Conservation (phyloP, 495 filamentous ascomycete species). For the Neurospora sp. region DNA sequence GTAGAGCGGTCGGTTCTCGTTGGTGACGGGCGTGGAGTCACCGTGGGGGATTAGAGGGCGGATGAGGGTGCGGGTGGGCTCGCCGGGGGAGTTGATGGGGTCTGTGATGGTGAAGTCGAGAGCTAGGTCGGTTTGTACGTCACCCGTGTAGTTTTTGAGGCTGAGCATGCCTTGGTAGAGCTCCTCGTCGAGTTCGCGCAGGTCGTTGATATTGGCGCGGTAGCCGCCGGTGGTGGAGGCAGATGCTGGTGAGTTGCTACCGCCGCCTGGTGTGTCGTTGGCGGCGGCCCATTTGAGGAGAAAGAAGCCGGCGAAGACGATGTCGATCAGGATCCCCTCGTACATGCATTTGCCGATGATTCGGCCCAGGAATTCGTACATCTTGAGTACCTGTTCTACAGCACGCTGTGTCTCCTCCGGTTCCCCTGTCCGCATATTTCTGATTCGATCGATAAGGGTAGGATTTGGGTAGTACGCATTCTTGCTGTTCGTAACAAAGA, state of each 20-base stretch:
- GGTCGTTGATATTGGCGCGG: conserved; percentile 82
- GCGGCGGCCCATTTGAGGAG: conserved; percentile 76
- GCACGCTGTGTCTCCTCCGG: conserved; percentile 43
- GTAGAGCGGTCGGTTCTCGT: conserved; percentile 85
- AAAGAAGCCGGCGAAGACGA: conserved; percentile 92
- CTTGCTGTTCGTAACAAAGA: conserved; percentile 78
- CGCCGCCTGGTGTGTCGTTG: conserved; percentile 53
- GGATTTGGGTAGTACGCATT: conserved; percentile 90
- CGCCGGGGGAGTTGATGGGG: conserved; percentile 48
- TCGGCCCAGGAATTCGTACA: conserved; percentile 87
- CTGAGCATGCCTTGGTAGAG: conserved; percentile 84
- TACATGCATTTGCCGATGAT: conserved; percentile 96
- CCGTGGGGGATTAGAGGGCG: conserved; percentile 68
- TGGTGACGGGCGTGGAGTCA: conserved; percentile 71
- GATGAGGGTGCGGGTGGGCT: conserved; percentile 47
- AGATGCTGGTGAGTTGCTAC: conserved; percentile 95
- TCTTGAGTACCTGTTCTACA: conserved; percentile 32
- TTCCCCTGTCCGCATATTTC: neutral
- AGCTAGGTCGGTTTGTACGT: conserved; percentile 63
- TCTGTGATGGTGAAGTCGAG: conserved; percentile 90
- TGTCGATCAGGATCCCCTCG: conserved; percentile 91
- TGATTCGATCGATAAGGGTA: conserved; percentile 58
- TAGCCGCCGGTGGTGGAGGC: conserved; percentile 58
- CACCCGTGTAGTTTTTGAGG: conserved; percentile 78
- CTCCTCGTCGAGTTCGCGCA: conserved; percentile 86